Base-by-base conservation (phyloP, 2,329 filamentous ascomycete species). In the Colletotrichum sp. region DNA sequence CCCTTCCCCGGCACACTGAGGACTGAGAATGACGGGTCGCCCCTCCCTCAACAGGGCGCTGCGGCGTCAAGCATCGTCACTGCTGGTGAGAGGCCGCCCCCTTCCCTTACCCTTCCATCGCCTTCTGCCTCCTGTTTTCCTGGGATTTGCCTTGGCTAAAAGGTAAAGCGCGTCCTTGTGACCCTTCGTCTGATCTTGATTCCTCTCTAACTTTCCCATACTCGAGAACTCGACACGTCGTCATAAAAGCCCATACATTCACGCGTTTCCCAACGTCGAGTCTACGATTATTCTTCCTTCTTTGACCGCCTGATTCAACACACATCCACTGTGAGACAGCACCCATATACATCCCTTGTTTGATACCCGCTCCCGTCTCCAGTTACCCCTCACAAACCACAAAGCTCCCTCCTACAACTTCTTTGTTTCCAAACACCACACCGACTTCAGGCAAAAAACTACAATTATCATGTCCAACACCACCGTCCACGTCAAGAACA, bases 401-500 rank as follows among this genome's bases (percentile, higher is more conserved):
- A 76, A 73, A 71, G 34, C 34, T 71, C 64, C 55, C 76, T 77
- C 67, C 65, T 68, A 65, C 69, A 72, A 67, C 69, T 38, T 26
- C 32, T 28, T 26, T 26, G n/a, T 28, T 26, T 61, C 10, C 28
- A 43, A 71, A 63, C 43, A 52, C 34, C 76, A 67, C 68, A 70
- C 55, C 66, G 74, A 74, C 60, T 43, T 48, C 55, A 34, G 10
- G 21, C 43, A 26, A 18, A 18, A 63, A 36, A 60, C 71, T 58
- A 58, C 34, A 64, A 67, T 72, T 83, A 89, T 55, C 78, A 93
- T 93, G 91, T 87, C 90, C 81, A 91, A 87, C 81, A 81, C 84
- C 69, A 96, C 94, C 67, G 95, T 98, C 78, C 88, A 96, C 87
- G 96, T 99, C 82, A 94, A 94, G 87, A 96, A 97, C 88, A 98